Evolutionary conservation across 345 rosid genomes (phyloP), one percentile per base, ranked within the genome.

Genomic region (Aquilaria malaccensis): DNA sequence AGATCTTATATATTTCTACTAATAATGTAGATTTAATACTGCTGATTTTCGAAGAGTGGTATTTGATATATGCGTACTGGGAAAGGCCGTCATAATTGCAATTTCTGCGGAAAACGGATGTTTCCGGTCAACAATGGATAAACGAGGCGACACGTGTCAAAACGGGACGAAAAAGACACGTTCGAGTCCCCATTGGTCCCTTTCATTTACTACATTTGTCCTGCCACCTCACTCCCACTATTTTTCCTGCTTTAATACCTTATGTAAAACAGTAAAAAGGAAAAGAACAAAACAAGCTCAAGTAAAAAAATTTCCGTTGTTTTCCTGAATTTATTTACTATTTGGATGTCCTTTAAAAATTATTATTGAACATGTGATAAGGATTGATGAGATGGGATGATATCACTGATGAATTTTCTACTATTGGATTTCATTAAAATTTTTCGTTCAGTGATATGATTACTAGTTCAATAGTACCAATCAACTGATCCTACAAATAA

Each of bases 71-170:
- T 15, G 15, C 15, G 54, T 11, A 66, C 31, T 15, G 47, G 61
- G 59, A 65, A 33, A 62, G 31, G 15, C 37, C 49, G 58, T 50
- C 58, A 59, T 62, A 33, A 58, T 55, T 51, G 75, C 70, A 72
- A 77, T 64, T 67, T 67, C 63, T 3, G 66, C 41, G 56, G 10
- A 68, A 61, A 65, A 56, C 61, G 52, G 70, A 58, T 46, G 54
- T 14, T 64, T 31, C 49, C 57, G 9, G 45, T 52, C 45, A 60
- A 13, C 32, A 9, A 11, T 33, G 13, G 59, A 52, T 13, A 45
- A 49, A 57, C n/a, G 41, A 6, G 15, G 33, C 47, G 9, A 67
- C 77, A 67, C 70, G 79, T 50, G 72, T 69, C 79, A 10, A 15
- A 30, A 55, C 22, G 68, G 77, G 74, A 63, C 11, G 41, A 41